Conservation (phyloP, 441 rosid genomes). For the Gossypium gossypioides region DNA sequence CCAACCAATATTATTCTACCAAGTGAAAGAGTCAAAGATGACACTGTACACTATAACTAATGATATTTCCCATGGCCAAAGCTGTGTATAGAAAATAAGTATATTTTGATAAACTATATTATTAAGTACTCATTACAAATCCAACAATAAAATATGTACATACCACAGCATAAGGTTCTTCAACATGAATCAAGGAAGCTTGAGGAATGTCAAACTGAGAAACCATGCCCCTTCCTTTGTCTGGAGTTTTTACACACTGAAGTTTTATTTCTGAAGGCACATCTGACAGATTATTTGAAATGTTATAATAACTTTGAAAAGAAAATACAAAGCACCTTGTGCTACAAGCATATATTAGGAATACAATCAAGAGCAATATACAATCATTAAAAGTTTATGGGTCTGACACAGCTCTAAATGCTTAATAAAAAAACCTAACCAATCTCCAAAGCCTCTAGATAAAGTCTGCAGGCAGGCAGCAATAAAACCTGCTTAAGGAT, state of each 20-base stretch:
- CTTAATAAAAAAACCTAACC: not conserved
- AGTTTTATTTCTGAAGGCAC: slow-evolving; percentile 34
- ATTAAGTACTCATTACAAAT: not conserved
- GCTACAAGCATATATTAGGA: not conserved
- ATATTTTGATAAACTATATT: not conserved
- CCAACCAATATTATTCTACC: not conserved
- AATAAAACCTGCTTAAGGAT: not conserved
- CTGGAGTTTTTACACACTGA: slow-evolving; percentile 35
- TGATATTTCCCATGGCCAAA: slow-evolving; percentile 1
- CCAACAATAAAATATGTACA: not conserved
- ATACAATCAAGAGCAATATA: slow-evolving; percentile 2
- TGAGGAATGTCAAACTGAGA: slow-evolving; percentile 53
- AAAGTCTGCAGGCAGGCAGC: not conserved
- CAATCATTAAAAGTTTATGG: slow-evolving; percentile 8
- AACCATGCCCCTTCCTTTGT: slow-evolving; percentile 75
- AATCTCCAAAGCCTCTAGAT: not conserved
- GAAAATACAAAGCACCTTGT: not conserved
- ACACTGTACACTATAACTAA: not conserved
- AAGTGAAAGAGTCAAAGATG: not conserved
- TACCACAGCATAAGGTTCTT: slow-evolving; percentile 71
- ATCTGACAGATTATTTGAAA: slow-evolving; percentile 28
- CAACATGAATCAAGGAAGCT: slow-evolving; percentile 59
- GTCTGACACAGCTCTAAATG: too few species aligned
- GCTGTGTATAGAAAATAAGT: not conserved
- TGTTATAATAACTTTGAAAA: not conserved